Evolutionary conservation across 2,329 filamentous ascomycete species (phyloP).

Genomic region (Cercospora zeina): DNA sequence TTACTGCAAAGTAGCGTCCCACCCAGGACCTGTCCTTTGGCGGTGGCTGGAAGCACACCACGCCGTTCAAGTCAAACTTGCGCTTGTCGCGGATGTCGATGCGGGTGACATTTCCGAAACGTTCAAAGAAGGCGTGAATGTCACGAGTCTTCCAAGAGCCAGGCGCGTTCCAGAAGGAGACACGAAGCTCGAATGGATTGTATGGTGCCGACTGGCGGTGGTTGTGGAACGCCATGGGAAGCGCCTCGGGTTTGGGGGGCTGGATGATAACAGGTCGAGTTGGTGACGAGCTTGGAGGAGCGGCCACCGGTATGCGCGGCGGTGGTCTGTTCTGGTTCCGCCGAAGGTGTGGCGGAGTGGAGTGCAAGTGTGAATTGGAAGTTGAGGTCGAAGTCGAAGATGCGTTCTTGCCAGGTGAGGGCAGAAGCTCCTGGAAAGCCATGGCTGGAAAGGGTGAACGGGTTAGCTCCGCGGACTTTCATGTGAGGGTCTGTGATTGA

Average conservation of each 20-base stretch:
- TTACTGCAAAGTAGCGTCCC: slow-evolving; percentile 11
- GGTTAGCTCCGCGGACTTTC: not conserved
- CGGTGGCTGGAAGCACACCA: slow-evolving; percentile 31
- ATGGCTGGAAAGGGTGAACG: not conserved
- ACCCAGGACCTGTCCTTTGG: slow-evolving; percentile 29
- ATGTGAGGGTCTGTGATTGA: not conserved
- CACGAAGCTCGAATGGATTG: slow-evolving; percentile 24
- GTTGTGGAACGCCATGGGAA: not conserved
- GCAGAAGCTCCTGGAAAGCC: slow-evolving; percentile 16
- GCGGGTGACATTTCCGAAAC: slow-evolving; percentile 23
- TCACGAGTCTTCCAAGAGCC: slow-evolving; percentile 28
- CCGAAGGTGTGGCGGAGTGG: slow-evolving; percentile 3
- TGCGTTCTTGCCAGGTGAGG: not conserved
- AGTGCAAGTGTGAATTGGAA: not conserved
- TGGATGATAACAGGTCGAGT: not conserved
- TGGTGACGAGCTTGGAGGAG: not conserved
- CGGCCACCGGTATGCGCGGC: not conserved
- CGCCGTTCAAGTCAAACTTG: slow-evolving; percentile 16
- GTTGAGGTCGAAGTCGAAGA: not conserved
- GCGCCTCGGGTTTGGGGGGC: not conserved
- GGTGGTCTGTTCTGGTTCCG: too few relatives aligned
- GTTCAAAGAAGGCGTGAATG: slow-evolving; percentile 28
- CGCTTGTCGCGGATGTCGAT: slow-evolving; percentile 26
- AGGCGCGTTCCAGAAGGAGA: slow-evolving; percentile 26
- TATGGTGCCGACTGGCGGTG: not conserved